These are phyloP conservation scores for Fraxinus latifolia DNA, from an alignment of 305 asterid genomes.

Conservation along the genomic window DNA sequence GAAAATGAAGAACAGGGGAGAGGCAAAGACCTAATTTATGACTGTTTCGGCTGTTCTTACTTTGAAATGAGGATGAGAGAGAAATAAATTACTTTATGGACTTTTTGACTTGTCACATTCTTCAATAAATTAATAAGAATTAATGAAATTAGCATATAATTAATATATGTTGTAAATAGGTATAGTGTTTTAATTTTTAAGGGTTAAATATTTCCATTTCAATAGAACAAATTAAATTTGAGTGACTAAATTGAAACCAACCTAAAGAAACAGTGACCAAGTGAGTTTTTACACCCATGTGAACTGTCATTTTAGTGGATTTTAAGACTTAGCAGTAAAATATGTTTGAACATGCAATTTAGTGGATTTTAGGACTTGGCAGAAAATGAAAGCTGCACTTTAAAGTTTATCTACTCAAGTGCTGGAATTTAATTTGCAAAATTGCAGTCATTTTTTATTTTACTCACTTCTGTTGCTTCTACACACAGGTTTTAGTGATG, in stretches of 20 bases:
- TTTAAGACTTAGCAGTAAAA: not conserved
- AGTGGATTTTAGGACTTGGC: constrained; percentile 4
- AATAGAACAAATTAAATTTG: not conserved
- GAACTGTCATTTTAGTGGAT: constrained; percentile 10
- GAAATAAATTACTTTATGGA: not conserved
- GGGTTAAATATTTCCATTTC: not conserved
- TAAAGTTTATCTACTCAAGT: constrained; percentile 6
- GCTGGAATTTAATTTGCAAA: constrained; percentile 15
- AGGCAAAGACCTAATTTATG: not conserved
- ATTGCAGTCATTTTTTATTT: constrained; percentile 12
- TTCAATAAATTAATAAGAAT: not conserved
- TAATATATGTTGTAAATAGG: not conserved
- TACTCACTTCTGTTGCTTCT: constrained; percentile 27
- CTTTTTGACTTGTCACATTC: not conserved
- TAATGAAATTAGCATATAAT: not conserved
- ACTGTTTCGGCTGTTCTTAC: not conserved
- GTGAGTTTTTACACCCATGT: not conserved
- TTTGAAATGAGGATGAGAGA: not conserved
- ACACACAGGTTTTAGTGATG: constrained; percentile 94
- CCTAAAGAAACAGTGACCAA: not conserved
- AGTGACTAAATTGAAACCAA: not conserved
- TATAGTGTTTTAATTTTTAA: not conserved
- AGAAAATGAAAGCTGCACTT: not conserved
- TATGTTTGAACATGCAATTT: not conserved
- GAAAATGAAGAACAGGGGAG: not conserved